Conservation (phyloP, 306 rosid species). For the Astragalus membranaceus region DNA sequence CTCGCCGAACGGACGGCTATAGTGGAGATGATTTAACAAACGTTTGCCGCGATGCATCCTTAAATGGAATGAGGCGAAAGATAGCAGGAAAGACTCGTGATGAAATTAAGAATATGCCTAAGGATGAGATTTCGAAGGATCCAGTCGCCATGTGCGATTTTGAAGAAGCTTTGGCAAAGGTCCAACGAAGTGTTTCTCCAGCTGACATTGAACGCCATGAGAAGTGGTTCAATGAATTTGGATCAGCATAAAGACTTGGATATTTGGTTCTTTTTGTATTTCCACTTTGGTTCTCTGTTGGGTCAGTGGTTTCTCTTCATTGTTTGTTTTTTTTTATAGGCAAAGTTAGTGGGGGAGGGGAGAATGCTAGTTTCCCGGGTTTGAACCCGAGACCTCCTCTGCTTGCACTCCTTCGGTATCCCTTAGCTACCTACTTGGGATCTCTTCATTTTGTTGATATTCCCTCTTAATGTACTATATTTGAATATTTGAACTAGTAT, state of each 20-base stretch:
- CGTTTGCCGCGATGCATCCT: slow-evolving; percentile 92
- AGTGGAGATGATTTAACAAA: slow-evolving; percentile 98
- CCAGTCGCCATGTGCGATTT: slow-evolving; percentile 99
- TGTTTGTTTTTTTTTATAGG: too few relatives aligned
- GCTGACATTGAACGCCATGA: slow-evolving; percentile 87
- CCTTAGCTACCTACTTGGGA: too few relatives aligned
- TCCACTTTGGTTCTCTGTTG: not conserved
- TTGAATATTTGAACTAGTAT: not conserved
- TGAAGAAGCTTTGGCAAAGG: slow-evolving; percentile 89
- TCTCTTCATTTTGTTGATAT: too few relatives aligned
- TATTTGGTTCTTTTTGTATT: not conserved
- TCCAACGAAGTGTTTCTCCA: slow-evolving; percentile 88
- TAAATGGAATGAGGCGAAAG: slow-evolving; percentile 98
- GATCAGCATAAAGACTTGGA: slow-evolving; percentile 52
- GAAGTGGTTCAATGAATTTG: slow-evolving; percentile 93
- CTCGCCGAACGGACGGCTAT: slow-evolving; percentile 89
- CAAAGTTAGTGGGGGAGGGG: too few relatives aligned
- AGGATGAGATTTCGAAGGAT: slow-evolving; percentile 93
- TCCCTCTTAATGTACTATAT: not conserved
- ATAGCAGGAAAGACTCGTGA: slow-evolving; percentile 98
- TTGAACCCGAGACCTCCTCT: too few relatives aligned
- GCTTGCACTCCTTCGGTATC: too few relatives aligned
- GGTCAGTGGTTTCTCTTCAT: not conserved
- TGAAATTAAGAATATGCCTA: slow-evolving; percentile 93
- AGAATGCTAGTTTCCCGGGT: too few relatives aligned